Conservation (phyloP, 2,329 filamentous ascomycete species). For the Claviceps capensis region DNA sequence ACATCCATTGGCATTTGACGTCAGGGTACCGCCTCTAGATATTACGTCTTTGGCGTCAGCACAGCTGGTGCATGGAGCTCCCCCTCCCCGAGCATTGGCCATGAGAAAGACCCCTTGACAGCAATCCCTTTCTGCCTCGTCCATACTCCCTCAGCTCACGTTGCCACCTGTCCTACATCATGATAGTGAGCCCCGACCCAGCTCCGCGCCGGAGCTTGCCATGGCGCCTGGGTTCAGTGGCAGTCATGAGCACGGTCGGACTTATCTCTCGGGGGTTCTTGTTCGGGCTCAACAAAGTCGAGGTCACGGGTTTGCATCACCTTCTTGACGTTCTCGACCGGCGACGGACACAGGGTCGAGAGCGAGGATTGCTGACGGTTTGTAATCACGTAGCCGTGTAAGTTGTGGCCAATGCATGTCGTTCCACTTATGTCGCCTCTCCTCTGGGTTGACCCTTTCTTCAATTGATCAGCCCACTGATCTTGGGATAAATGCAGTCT, state of each 20-base stretch:
- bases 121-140: neutral
- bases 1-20: no score
- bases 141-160: neutral
- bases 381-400: conserved; percentile 30
- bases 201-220: conserved; percentile 40
- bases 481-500: conserved; percentile 38
- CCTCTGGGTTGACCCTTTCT: neutral
- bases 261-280: conserved; percentile 62
- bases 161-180: neutral
- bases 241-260: conserved; percentile 61
- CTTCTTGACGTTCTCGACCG: conserved; percentile 67
- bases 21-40: neutral
- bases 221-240: conserved; percentile 61
- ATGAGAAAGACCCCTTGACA: neutral
- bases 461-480: neutral
- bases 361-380: conserved; percentile 68
- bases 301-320: conserved; percentile 61
- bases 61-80: neutral
- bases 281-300: conserved; percentile 57
- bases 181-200: conserved; percentile 12
- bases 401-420: neutral
- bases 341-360: conserved; percentile 49
- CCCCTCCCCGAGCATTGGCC: neutral
- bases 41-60: no score
- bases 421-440: neutral